Evolutionary conservation across 768 basidiomycete genomes (phyloP), one percentile per base, ranked within the genome.

Genomic region (Obba rivulosa): DNA sequence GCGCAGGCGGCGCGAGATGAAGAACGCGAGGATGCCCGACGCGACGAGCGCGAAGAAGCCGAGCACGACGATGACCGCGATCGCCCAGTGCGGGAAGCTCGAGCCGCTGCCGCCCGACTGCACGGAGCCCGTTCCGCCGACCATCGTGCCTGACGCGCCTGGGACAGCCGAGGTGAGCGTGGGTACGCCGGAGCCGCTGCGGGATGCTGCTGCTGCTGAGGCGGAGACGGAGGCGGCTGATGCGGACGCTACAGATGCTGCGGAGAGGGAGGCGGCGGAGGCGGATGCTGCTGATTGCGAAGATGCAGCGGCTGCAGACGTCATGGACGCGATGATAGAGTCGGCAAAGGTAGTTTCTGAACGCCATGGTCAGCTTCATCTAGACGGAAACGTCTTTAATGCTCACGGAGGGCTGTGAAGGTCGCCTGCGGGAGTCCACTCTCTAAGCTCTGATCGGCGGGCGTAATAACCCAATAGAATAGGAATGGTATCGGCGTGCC

Each of bases 1-100:
- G 37, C 85, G 81, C 44, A 87, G 58, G 34, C 83, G 77, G 24
- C 86, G 81, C 62, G 88, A 68, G 62, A 90, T 76, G 64, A 91
- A 67, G 73, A 89, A 91, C 34, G 73, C 69, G 45, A 90, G 76
- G 43, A 85, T 65, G 55, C 83, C 80, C 4, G 78, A 71, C 13
- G 85, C 80, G 37, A 80, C 75, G 52, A 92, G 81, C 47, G 91
- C 89, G 51, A 92, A 73, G 68, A 92, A 85, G 21, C 89, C 91
- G 21, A 94, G 79, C 36, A 93, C 78, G 41, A 85, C 85, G 45
- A 93, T 88, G 54, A 93, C 85, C 45, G 93, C 90, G 59, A 94
- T 94, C 9, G 88, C 92, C 92, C 90, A 93, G 61, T 80, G 80
- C 8, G 90, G 92, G 62, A 92, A 92, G 31, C 71, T 57, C 14